Percentiles rank a stretch among this genome's conserved stretches.
Evolutionary conservation across 192 early-diverging fungal species (phyloP).

Genomic region (Coemansia sp.): DNA sequence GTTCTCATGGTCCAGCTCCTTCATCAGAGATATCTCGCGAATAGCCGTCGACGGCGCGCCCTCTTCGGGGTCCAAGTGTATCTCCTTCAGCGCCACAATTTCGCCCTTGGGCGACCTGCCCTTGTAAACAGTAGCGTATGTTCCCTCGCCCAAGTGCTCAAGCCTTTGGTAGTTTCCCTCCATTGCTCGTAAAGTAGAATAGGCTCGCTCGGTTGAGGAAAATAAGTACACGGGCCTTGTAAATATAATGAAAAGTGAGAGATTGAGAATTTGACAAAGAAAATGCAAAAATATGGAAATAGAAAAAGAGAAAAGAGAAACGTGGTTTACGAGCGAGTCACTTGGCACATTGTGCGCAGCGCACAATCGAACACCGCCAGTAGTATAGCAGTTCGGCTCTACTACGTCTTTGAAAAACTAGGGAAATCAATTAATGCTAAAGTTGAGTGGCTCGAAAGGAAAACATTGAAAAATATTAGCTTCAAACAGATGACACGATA

Average conservation of each 20-base stretch:
- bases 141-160: conserved; percentile 97
- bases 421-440: background rate
- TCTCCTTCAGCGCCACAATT: conserved; percentile 96
- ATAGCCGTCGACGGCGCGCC: conserved; percentile 97
- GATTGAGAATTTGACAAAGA: background rate
- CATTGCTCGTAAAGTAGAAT: conserved; percentile 18
- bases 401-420: background rate
- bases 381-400: no score
- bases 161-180: conserved; percentile 66
- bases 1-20: conserved; percentile 92
- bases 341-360: background rate
- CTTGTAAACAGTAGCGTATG: conserved; percentile 91
- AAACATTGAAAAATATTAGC: background rate
- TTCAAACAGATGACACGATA: conserved; percentile 47
- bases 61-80: conserved; percentile 87
- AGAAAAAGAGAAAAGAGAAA: conserved; percentile 6
- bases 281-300: conserved; percentile 2
- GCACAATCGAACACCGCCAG: no score
- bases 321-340: background rate
- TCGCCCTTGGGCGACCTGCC: conserved; percentile 75
- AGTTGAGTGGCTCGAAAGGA: background rate
- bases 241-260: conserved; percentile 3
- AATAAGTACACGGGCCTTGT: background rate
- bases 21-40: conserved; percentile 97
- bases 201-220: background rate